phyloP scores from a whole-genome alignment of 2,329 filamentous ascomycete species.

The Arthrobotrys entomopaga region DNA sequence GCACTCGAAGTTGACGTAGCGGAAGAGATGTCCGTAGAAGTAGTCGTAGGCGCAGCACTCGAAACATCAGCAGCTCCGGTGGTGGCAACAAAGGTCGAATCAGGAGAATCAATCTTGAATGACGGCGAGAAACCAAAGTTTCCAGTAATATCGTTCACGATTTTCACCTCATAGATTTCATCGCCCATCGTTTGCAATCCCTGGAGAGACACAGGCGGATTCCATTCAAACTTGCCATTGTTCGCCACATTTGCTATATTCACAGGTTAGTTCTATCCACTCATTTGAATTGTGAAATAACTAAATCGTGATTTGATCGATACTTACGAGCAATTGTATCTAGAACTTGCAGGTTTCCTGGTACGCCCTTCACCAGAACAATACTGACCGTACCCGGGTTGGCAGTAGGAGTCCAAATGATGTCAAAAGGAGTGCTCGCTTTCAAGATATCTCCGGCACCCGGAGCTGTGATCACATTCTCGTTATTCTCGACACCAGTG shows the following conservation, averaged over 20 bases:
- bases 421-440: constrained; percentile 32
- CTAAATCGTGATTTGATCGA: neutral
- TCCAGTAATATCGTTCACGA: constrained; percentile 41
- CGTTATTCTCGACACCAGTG: constrained; percentile 42
- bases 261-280: neutral
- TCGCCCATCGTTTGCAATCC: constrained; percentile 53
- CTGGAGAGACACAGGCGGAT: constrained; percentile 29
- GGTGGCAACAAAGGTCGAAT: constrained; percentile 34
- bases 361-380: constrained; percentile 35
- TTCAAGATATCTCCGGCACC: constrained; percentile 22
- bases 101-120: constrained; percentile 46
- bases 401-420: constrained; percentile 41
- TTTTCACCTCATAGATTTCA: constrained; percentile 43
- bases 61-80: neutral
- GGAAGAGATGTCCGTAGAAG: neutral
- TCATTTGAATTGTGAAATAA: neutral
- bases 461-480: constrained; percentile 41
- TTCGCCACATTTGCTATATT: constrained; percentile 36
- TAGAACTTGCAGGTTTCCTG: constrained; percentile 29
- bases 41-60: neutral
- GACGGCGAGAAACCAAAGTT: constrained; percentile 49
- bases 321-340: constrained; percentile 50
- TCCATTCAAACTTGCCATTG: constrained; percentile 50
- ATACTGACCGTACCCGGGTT: constrained; percentile 49
- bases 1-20: neutral